These are phyloP conservation scores for Lyophyllum decastes DNA, from an alignment of 768 basidiomycete genomes.

Conservation along the genomic window DNA sequence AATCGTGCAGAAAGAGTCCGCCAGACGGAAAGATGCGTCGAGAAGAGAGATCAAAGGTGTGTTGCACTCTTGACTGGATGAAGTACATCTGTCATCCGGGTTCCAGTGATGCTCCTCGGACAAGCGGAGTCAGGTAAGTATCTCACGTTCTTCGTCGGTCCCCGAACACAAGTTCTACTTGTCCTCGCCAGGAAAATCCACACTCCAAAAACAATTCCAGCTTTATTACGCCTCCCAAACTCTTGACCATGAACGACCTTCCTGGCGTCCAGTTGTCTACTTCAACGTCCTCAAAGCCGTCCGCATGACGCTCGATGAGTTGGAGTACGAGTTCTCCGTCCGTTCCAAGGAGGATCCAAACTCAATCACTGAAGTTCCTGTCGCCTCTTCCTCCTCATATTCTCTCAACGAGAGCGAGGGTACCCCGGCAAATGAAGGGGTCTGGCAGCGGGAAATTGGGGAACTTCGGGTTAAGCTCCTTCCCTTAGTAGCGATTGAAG, in stretches of 20 bases:
- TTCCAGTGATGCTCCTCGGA: slow-evolving; percentile 69
- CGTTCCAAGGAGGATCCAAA: slow-evolving; percentile 15
- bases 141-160: background rate
- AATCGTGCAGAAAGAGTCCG: slow-evolving; percentile 47
- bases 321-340: slow-evolving; percentile 56
- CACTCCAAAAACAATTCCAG: slow-evolving; percentile 84
- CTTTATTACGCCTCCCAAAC: slow-evolving; percentile 73
- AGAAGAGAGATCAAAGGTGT: slow-evolving; percentile 51
- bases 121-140: slow-evolving; percentile 67
- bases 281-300: slow-evolving; percentile 84
- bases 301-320: slow-evolving; percentile 70
- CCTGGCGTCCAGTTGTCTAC: slow-evolving; percentile 81
- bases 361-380: slow-evolving; percentile 19
- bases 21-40: slow-evolving; percentile 43
- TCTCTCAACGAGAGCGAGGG: background rate
- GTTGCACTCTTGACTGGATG: slow-evolving; percentile 5
- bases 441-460: slow-evolving; percentile 40
- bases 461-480: slow-evolving; percentile 57
- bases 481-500: slow-evolving; percentile 67
- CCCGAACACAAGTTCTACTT: background rate
- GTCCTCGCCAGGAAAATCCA: slow-evolving; percentile 64
- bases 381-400: slow-evolving; percentile 18
- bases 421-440: background rate
- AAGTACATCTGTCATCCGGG: background rate
- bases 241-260: slow-evolving; percentile 69